phyloP scores from a whole-genome alignment of 2,329 filamentous ascomycete genomes.

The Colletotrichum sp. region DNA sequence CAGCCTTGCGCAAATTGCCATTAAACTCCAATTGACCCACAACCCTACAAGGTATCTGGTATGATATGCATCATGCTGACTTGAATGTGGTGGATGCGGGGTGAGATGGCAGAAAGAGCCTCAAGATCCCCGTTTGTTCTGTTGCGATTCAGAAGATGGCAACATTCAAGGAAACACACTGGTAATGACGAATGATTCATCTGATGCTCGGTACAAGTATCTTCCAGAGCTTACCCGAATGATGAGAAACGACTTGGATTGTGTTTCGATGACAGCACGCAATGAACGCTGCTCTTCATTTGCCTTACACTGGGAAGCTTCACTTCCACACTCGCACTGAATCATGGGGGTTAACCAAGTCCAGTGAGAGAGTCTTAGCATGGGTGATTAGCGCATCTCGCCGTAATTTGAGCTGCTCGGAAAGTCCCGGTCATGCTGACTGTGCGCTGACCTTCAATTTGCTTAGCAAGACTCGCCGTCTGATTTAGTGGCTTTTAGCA shows the following conservation, averaged over 20 bases:
- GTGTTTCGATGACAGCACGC: not conserved
- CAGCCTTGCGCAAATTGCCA: not conserved
- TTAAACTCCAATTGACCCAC: not conserved
- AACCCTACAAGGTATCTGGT: not conserved
- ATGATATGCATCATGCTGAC: not conserved
- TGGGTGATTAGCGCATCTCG: not conserved
- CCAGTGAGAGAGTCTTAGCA: not conserved
- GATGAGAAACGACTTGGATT: not conserved
- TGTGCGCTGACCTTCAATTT: not conserved
- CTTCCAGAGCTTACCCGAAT: fast-evolving
- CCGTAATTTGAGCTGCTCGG: not conserved
- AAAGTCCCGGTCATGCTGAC: not conserved
- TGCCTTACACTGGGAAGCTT: not conserved
- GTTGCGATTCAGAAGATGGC: not conserved
- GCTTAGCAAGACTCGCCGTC: not conserved
- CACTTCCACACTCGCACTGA: not conserved
- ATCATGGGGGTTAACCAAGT: not conserved
- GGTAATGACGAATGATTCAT: not conserved
- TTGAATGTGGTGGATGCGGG: not conserved
- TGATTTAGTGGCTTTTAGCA: not conserved
- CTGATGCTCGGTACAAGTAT: not conserved
- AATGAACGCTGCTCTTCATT: not conserved
- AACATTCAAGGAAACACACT: not conserved
- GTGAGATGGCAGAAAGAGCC: not conserved
- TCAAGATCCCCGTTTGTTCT: not conserved